phyloP scores from a whole-genome alignment of 2,329 filamentous ascomycete genomes.

The Pestalotiopsis sp. region DNA sequence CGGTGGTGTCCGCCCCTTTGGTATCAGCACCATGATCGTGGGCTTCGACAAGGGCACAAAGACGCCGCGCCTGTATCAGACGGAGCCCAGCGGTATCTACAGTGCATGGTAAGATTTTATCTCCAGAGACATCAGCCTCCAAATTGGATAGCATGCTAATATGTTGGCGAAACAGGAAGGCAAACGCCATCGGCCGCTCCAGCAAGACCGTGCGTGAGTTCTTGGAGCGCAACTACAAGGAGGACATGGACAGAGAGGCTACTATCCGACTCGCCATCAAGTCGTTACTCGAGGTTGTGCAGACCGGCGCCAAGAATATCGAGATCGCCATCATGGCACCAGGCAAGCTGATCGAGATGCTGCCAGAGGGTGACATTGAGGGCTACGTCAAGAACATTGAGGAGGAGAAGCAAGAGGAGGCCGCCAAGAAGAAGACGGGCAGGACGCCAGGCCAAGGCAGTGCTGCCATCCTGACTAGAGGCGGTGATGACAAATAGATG shows the following conservation, averaged over 20 bases:
- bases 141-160: background rate
- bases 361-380: conserved; percentile 95
- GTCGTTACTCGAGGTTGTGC: conserved; percentile 95
- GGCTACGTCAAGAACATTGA: conserved; percentile 98
- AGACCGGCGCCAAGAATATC: conserved; percentile 99
- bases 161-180: conserved; percentile 70
- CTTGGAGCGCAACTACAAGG: conserved; percentile 98
- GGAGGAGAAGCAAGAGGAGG: conserved; percentile 98
- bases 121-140: background rate
- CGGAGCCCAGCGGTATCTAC: conserved; percentile 99
- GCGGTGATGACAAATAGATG: conserved; percentile 33
- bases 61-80: conserved; percentile 91
- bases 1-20: conserved; percentile 97
- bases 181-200: conserved; percentile 96
- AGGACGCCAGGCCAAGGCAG: conserved; percentile 70
- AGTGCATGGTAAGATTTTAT: conserved; percentile 78
- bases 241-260: conserved; percentile 93
- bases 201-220: conserved; percentile 99
- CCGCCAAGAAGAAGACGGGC: conserved; percentile 92
- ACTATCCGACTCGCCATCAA: conserved; percentile 98
- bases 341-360: conserved; percentile 87
- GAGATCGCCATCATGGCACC: conserved; percentile 98
- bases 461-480: conserved; percentile 75
- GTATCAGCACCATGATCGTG: conserved; percentile 96
- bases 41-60: conserved; percentile 96